phyloP scores from a whole-genome alignment of 1,284 basidiomycete species.

The Pseudozyma sp. region DNA sequence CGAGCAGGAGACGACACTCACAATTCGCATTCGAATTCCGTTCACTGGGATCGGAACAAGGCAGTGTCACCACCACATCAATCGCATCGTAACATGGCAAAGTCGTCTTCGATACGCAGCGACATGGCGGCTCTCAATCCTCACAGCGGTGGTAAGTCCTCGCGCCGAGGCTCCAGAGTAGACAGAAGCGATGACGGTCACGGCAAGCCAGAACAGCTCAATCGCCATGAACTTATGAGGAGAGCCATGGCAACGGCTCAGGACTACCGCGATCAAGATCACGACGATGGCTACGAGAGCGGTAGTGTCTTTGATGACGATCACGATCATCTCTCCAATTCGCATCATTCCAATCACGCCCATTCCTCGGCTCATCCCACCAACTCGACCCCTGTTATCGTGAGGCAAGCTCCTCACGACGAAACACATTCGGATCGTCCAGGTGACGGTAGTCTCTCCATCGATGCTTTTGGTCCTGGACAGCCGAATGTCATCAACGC shows the following conservation, averaged over 20 bases:
- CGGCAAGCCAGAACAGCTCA: constrained; percentile 42
- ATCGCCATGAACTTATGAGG: constrained; percentile 64
- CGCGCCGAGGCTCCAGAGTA: constrained; percentile 38
- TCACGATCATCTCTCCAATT: constrained; percentile 31
- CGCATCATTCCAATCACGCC: constrained; percentile 26
- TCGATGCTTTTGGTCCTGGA: constrained; percentile 44
- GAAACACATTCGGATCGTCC: constrained; percentile 29
- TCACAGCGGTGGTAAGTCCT: constrained; percentile 19
- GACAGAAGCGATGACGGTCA: constrained; percentile 50
- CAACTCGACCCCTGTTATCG: constrained; percentile 35
- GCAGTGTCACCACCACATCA: background rate
- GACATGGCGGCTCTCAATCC: background rate
- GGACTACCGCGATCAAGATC: constrained; percentile 22
- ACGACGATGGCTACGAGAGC: constrained; percentile 25
- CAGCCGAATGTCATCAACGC: constrained; percentile 14
- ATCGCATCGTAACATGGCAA: constrained; percentile 26
- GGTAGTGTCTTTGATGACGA: constrained; percentile 41
- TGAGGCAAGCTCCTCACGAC: constrained; percentile 16
- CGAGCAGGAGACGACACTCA: background rate
- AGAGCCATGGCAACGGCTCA: constrained; percentile 59
- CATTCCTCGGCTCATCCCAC: constrained; percentile 4
- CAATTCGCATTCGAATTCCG: background rate
- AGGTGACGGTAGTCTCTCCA: constrained; percentile 57
- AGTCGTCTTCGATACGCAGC: constrained; percentile 18
- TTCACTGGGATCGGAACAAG: background rate